A percentile compares a stretch with the other conserved stretches of the same genome.
phyloP scores from a whole-genome alignment of 2,329 filamentous ascomycete species.

The Alternaria panax region DNA sequence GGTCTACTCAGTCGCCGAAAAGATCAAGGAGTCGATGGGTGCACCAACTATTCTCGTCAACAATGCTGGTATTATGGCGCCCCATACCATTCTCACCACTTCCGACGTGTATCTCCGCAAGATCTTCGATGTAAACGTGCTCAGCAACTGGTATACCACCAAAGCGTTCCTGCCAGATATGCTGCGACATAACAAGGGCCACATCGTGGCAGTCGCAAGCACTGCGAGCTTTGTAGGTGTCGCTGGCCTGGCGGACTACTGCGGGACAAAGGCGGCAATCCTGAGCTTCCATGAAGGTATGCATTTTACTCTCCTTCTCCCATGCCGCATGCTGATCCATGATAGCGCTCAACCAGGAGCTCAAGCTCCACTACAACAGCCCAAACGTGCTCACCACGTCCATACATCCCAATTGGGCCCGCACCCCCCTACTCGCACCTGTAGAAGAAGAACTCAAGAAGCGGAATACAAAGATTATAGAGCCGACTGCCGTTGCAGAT shows the following conservation, averaged over 20 bases:
- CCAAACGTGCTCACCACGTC: slow-evolving; percentile 53
- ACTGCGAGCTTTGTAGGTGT: slow-evolving; percentile 59
- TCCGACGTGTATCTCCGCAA: slow-evolving; percentile 39
- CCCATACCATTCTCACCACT: slow-evolving; percentile 45
- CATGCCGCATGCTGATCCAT: slow-evolving; percentile 14
- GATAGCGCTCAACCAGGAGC: slow-evolving; percentile 47
- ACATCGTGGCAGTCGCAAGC: slow-evolving; percentile 64
- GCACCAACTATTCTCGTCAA: slow-evolving; percentile 47
- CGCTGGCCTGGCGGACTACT: slow-evolving; percentile 62
- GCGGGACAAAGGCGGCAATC: slow-evolving; percentile 60
- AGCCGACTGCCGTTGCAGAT: slow-evolving; percentile 50
- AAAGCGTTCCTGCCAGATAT: slow-evolving; percentile 49
- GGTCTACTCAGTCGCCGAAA: slow-evolving; percentile 35
- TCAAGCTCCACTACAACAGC: slow-evolving; percentile 49
- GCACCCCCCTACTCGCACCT: slow-evolving; percentile 50
- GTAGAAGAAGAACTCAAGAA: slow-evolving; percentile 43
- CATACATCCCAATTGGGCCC: slow-evolving; percentile 54
- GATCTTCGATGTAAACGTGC: slow-evolving; percentile 49
- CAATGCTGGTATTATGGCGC: slow-evolving; percentile 44
- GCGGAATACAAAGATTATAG: slow-evolving; percentile 43
- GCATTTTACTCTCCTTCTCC: slow-evolving; percentile 53
- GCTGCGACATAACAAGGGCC: slow-evolving; percentile 54
- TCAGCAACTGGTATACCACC: slow-evolving; percentile 46
- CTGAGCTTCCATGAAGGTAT: slow-evolving; percentile 63
- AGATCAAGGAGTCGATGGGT: slow-evolving; percentile 33